Percentiles rank a stretch among this genome's conserved stretches.
phyloP scores from a whole-genome alignment of 495 filamentous ascomycete species.

The Penicillium diatomitis region DNA sequence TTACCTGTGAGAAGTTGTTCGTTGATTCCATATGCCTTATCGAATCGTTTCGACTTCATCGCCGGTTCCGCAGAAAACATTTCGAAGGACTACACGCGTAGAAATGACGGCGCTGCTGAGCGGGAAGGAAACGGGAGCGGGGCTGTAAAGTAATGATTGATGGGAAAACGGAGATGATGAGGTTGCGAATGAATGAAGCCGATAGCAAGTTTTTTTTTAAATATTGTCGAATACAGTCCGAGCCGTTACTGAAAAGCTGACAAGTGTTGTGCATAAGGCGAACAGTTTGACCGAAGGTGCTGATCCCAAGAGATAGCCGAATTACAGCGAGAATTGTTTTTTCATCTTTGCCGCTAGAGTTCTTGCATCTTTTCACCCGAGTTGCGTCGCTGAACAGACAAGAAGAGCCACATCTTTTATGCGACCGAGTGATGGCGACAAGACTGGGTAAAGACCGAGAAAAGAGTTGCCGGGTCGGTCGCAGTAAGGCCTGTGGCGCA shows the following conservation, averaged over 20 bases:
- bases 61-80: not conserved
- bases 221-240: constrained; percentile 35
- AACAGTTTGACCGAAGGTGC: constrained; percentile 35
- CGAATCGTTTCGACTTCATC: no score
- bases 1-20: no score
- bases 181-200: constrained; percentile 16
- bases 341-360: constrained; percentile 36
- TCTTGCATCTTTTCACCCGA: constrained; percentile 26
- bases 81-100: constrained; percentile 32
- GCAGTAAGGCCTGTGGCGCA: constrained; percentile 23
- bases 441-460: constrained; percentile 10
- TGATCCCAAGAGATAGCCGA: constrained; percentile 41
- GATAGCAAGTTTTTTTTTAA: constrained; percentile 16
- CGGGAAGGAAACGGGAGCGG: not conserved
- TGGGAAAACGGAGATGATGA: not conserved
- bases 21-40: no score
- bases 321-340: constrained; percentile 44
- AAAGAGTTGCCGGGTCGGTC: constrained; percentile 28
- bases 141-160: not conserved
- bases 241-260: constrained; percentile 40
- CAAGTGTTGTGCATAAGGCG: constrained; percentile 33
- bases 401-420: constrained; percentile 33
- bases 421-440: constrained; percentile 32
- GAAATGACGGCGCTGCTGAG: constrained; percentile 28
- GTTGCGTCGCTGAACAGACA: constrained; percentile 33